These are phyloP conservation scores for Phascolomyces articulosus DNA, from an alignment of 371 early-diverging fungal genomes.

Conservation along the genomic window DNA sequence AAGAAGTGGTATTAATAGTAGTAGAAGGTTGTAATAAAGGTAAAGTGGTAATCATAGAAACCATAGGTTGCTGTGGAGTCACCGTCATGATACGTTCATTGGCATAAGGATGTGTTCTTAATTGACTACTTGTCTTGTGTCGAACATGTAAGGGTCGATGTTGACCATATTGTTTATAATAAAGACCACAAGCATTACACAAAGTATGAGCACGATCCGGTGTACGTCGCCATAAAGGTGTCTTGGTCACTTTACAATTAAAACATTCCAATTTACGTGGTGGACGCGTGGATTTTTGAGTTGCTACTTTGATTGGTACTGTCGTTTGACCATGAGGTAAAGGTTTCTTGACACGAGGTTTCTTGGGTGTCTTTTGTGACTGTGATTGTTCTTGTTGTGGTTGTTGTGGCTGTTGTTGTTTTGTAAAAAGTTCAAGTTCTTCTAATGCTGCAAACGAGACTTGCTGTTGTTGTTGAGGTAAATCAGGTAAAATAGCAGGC, in stretches of 20 bases:
- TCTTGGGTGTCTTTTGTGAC: not conserved
- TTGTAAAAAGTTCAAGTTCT: conserved; percentile 4
- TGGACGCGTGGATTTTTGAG: conserved; percentile 28
- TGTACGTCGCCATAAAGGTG: conserved; percentile 84
- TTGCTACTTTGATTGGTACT: conserved; percentile 21
- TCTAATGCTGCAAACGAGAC: conserved; percentile 11
- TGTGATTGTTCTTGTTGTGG: not conserved
- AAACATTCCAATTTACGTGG: conserved; percentile 72
- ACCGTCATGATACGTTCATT: conserved; percentile 19
- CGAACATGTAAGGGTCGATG: conserved; percentile 71
- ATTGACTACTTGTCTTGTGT: conserved; percentile 42
- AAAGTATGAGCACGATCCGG: conserved; percentile 77
- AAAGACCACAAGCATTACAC: conserved; percentile 88
- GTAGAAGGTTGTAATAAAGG: conserved; percentile 14
- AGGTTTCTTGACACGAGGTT: conserved; percentile 13
- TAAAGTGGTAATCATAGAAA: conserved; percentile 12
- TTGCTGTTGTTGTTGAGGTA: not conserved
- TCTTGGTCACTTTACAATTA: conserved; percentile 80
- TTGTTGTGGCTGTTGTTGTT: not conserved
- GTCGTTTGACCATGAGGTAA: conserved; percentile 25
- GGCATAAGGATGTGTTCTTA: conserved; percentile 23
- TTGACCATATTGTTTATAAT: conserved; percentile 74
- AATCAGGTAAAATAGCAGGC: not conserved
- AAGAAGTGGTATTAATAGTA: not conserved
- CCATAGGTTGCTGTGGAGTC: conserved; percentile 14